These are phyloP conservation scores for Salvia miltiorrhiza DNA, from an alignment of 257 asterid genomes.

Conservation along the genomic window DNA sequence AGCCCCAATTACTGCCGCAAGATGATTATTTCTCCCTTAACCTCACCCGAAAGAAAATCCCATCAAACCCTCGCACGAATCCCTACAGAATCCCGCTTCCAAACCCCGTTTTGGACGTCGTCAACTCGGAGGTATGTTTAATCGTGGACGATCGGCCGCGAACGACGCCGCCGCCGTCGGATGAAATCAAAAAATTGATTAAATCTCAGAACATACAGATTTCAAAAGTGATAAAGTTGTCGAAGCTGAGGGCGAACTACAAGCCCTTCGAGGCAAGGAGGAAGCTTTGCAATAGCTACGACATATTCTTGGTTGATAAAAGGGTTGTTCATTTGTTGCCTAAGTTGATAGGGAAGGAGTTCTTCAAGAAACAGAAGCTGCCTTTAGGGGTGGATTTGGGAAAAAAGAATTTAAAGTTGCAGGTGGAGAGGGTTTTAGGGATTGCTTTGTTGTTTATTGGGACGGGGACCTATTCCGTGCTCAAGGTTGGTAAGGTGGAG, in stretches of 20 bases:
- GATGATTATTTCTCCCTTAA: conserved; percentile 78
- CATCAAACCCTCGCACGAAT: conserved; percentile 55
- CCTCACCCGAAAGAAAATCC: conserved; percentile 72
- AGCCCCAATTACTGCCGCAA: conserved; percentile 62
- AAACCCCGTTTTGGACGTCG: conserved; percentile 42
- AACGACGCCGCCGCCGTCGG: conserved; percentile 49
- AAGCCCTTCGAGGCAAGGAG: conserved; percentile 76
- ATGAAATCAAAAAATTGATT: conserved; percentile 53
- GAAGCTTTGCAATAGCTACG: conserved; percentile 74
- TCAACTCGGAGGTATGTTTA: conserved; percentile 50
- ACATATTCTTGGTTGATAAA: conserved; percentile 68
- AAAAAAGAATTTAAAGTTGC: conserved; percentile 57
- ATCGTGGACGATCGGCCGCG: conserved; percentile 70
- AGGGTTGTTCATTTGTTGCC: conserved; percentile 83
- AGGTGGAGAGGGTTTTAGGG: conserved; percentile 65
- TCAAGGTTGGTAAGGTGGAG: conserved; percentile 67
- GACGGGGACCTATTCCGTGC: conserved; percentile 78
- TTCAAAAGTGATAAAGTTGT: conserved; percentile 54
- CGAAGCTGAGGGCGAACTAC: conserved; percentile 71
- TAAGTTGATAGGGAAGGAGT: conserved; percentile 69
- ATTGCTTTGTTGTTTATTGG: conserved; percentile 56
- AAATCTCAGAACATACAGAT: conserved; percentile 53
- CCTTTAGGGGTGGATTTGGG: conserved; percentile 74
- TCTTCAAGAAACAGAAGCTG: conserved; percentile 79
- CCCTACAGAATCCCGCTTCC: conserved; percentile 60